Evolutionary conservation across 306 rosid genomes (phyloP).

Genomic region (Parietaria judaica): DNA sequence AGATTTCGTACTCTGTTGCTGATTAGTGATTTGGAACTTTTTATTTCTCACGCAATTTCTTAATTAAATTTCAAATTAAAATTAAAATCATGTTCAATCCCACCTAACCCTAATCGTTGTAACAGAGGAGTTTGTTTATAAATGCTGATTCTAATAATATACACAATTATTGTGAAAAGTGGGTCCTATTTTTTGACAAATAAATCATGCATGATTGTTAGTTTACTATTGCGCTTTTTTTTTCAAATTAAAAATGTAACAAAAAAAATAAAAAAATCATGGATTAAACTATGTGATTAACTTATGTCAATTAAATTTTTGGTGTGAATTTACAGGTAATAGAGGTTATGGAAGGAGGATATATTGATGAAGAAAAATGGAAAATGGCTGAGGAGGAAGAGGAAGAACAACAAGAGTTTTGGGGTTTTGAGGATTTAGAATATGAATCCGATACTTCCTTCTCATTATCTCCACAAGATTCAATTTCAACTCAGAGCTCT

Average conservation of each 20-base stretch:
- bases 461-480: slow-evolving; percentile 58
- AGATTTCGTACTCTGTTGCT: slow-evolving; percentile 19
- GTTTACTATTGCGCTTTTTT: not conserved
- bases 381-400: slow-evolving; percentile 77
- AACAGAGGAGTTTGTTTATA: slow-evolving; percentile 4
- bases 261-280: not conserved
- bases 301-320: not conserved
- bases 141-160: slow-evolving; percentile 9
- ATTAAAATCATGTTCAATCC: too few species aligned
- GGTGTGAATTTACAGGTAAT: slow-evolving; percentile 43
- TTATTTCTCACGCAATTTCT: slow-evolving; percentile 9
- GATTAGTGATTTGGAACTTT: slow-evolving; percentile 4
- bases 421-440: slow-evolving; percentile 91
- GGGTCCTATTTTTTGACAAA: slow-evolving; percentile 21
- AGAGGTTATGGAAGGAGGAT: slow-evolving; percentile 67
- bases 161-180: slow-evolving; percentile 19
- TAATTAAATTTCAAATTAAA: slow-evolving; percentile 17
- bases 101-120: not conserved
- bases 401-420: slow-evolving; percentile 60
- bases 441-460: slow-evolving; percentile 67
- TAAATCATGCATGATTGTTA: not conserved
- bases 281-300: not conserved
- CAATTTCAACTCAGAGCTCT: slow-evolving; percentile 41
- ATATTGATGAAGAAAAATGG: slow-evolving; percentile 62
- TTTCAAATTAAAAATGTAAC: not conserved